Percentiles rank a stretch among this genome's conserved stretches.
Conservation (phyloP, 768 basidiomycete genomes). For the Saitozyma sp. region DNA sequence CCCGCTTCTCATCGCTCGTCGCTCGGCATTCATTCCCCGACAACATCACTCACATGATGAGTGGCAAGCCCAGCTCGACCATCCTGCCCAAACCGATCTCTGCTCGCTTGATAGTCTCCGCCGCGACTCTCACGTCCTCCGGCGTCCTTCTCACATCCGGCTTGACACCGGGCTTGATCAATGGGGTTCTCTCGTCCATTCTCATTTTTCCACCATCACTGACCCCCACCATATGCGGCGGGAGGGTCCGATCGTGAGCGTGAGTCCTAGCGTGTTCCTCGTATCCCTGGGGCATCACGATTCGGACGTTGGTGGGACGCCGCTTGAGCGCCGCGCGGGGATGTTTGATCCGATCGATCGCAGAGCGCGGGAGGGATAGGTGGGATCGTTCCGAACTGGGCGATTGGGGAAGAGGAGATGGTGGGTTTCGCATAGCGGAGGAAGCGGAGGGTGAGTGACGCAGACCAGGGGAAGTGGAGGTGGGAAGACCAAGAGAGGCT, state of each 20-base stretch:
- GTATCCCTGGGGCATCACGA: slow-evolving; percentile 14
- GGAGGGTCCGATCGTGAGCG: neutral
- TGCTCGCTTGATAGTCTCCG: slow-evolving; percentile 56
- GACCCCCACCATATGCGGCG: neutral
- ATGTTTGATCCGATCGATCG: neutral
- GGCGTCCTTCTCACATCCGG: slow-evolving; percentile 30
- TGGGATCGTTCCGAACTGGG: neutral
- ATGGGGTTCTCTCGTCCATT: slow-evolving; percentile 34
- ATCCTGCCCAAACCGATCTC: slow-evolving; percentile 64
- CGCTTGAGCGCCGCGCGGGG: slow-evolving; percentile 16
- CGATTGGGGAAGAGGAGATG: neutral
- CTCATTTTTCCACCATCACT: neutral
- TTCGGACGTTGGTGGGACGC: slow-evolving; percentile 39
- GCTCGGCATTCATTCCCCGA: neutral
- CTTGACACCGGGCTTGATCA: slow-evolving; percentile 45
- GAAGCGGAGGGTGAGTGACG: slow-evolving; percentile 5
- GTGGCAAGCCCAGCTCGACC: slow-evolving; percentile 68
- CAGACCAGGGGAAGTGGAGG: slow-evolving; percentile 5
- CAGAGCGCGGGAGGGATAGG: neutral
- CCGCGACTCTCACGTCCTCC: neutral
- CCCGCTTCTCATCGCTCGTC: no score
- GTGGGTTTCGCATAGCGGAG: neutral
- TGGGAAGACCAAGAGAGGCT: slow-evolving; percentile 14
- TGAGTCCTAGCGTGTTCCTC: slow-evolving; percentile 1
- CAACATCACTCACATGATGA: slow-evolving; percentile 64